A percentile compares a stretch with the other conserved stretches of the same genome.
Conservation (phyloP, 306 rosid genomes). For the Ammopiptanthus mongolicus region DNA sequence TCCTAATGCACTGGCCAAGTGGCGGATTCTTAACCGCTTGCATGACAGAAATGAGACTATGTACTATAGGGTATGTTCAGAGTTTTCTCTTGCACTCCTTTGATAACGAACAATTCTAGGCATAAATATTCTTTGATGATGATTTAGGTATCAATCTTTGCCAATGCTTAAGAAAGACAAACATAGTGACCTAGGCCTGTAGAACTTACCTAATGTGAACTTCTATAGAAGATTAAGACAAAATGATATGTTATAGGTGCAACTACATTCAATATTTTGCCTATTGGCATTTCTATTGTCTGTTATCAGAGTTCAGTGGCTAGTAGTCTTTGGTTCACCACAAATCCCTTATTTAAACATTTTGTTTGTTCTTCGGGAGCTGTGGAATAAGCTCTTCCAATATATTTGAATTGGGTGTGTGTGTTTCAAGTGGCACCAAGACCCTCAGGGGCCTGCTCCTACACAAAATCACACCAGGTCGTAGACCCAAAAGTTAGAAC, state of each 20-base stretch:
- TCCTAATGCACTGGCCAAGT: slow-evolving; percentile 92
- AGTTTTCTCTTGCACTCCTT: slow-evolving; percentile 12
- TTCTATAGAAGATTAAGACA: neutral
- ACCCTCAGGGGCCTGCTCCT: too few relatives aligned
- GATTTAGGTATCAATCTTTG: neutral
- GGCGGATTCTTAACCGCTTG: slow-evolving; percentile 96
- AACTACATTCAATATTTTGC: neutral
- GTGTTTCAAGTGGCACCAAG: too few relatives aligned
- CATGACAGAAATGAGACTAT: slow-evolving; percentile 98
- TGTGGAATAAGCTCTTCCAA: neutral
- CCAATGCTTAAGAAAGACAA: neutral
- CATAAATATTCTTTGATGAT: neutral
- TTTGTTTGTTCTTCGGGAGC: neutral
- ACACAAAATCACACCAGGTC: too few relatives aligned
- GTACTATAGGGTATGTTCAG: slow-evolving; percentile 78
- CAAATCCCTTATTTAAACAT: neutral
- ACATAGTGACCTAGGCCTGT: neutral
- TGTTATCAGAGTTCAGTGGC: neutral
- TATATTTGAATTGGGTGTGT: slow-evolving; percentile 14
- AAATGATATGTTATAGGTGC: neutral
- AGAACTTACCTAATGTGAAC: neutral
- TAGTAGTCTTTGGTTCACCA: too few relatives aligned
- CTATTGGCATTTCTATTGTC: neutral
- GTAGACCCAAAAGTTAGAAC: too few relatives aligned
- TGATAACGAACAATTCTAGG: slow-evolving; percentile 5